A percentile compares a stretch with the other conserved stretches of the same genome.
phyloP scores from a whole-genome alignment of 2,329 filamentous ascomycete genomes.

The Fusarium longipes region DNA sequence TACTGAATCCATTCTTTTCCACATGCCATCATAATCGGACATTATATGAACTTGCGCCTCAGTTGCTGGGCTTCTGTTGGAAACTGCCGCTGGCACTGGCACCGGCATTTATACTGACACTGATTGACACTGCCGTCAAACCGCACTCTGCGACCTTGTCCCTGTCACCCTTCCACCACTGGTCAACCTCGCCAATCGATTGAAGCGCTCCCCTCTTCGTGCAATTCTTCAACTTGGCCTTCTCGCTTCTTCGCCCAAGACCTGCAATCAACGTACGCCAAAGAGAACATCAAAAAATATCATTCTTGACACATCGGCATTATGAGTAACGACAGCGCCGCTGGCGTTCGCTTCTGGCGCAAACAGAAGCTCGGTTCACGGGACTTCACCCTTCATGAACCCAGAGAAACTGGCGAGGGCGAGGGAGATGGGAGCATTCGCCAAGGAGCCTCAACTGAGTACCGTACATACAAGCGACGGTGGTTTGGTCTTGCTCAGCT shows the following conservation, averaged over 20 bases:
- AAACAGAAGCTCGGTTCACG: slow-evolving; percentile 47
- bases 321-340: slow-evolving; percentile 38
- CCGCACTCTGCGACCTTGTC: slow-evolving; percentile 2
- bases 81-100: neutral
- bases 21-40: slow-evolving; percentile 2
- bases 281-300: slow-evolving; percentile 9
- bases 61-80: neutral
- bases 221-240: neutral
- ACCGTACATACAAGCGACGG: slow-evolving; percentile 78
- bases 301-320: slow-evolving; percentile 15
- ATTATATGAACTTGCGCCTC: slow-evolving; percentile 1
- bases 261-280: slow-evolving; percentile 13
- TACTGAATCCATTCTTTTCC: neutral
- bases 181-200: slow-evolving; percentile 2
- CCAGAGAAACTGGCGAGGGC: slow-evolving; percentile 36
- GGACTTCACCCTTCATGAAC: slow-evolving; percentile 47
- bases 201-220: neutral
- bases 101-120: neutral
- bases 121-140: slow-evolving; percentile 1
- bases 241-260: neutral
- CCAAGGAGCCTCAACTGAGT: slow-evolving; percentile 49
- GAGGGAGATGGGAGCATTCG: slow-evolving; percentile 43
- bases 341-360: slow-evolving; percentile 46
- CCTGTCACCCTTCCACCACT: neutral
- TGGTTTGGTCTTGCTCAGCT: slow-evolving; percentile 90